A percentile compares a stretch with the other conserved stretches of the same genome.
Evolutionary conservation across 306 rosid species (phyloP).

Genomic region (Delonix regia): DNA sequence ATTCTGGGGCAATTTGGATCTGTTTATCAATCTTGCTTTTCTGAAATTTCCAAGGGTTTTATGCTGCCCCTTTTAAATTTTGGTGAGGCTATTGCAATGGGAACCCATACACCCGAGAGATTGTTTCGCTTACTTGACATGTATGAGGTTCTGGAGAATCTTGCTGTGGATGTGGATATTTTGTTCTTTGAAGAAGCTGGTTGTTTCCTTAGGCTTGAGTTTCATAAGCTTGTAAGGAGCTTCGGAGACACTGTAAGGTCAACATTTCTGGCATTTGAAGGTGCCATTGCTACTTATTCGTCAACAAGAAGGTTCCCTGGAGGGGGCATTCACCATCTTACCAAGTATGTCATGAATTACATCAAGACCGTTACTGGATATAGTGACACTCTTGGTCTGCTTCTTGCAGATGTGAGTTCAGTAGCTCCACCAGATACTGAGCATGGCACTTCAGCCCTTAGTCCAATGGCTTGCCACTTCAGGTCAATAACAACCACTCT

Average conservation of each 20-base stretch:
- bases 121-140: conserved; percentile 64
- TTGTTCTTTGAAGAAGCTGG: conserved; percentile 55
- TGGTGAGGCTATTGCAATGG: conserved; percentile 60
- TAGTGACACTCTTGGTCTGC: conserved; percentile 43
- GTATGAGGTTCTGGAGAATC: conserved; percentile 58
- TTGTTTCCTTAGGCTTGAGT: conserved; percentile 46
- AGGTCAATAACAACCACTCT: conserved; percentile 46
- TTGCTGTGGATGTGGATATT: conserved; percentile 44
- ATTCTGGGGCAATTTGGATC: conserved; percentile 54
- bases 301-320: conserved; percentile 48
- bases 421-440: background rate
- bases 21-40: conserved; percentile 45
- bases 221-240: conserved; percentile 45
- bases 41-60: conserved; percentile 51
- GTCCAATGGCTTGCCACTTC: conserved; percentile 49
- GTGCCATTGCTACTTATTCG: conserved; percentile 46
- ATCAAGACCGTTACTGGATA: conserved; percentile 47
- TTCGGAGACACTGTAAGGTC: conserved; percentile 48
- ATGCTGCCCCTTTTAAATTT: conserved; percentile 54
- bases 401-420: conserved; percentile 43
- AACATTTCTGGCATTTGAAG: conserved; percentile 49
- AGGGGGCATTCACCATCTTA: conserved; percentile 66
- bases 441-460: conserved; percentile 1
- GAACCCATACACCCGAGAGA: conserved; percentile 52
- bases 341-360: conserved; percentile 73